A percentile compares a stretch with the other conserved stretches of the same genome.
Evolutionary conservation across 2,329 filamentous ascomycete genomes (phyloP).

Genomic region (Fusarium musae): DNA sequence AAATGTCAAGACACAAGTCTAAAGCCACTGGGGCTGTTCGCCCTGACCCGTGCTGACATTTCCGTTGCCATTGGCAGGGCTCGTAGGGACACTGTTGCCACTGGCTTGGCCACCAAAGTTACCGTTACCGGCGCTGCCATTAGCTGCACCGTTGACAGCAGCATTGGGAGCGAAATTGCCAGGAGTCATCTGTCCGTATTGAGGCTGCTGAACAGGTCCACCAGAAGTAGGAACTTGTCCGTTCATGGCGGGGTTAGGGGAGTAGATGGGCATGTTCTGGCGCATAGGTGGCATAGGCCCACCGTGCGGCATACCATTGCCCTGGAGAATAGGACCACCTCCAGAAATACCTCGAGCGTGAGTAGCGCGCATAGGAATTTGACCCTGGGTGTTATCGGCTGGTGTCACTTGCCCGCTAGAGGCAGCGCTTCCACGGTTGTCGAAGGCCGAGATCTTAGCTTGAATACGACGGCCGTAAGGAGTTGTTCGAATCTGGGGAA

Average conservation of each 20-base stretch:
- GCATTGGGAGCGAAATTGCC: constrained; percentile 35
- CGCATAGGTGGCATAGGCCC: constrained; percentile 43
- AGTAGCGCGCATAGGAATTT: constrained; percentile 60
- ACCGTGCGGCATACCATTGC: constrained; percentile 41
- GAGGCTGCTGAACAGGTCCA: constrained; percentile 45
- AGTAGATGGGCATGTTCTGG: constrained; percentile 52
- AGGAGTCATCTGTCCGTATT: constrained; percentile 45
- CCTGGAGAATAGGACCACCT: constrained; percentile 51
- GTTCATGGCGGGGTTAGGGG: constrained; percentile 47
- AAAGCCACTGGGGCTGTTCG: constrained; percentile 54
- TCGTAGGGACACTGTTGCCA: constrained; percentile 20
- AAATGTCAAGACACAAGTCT: constrained; percentile 43
- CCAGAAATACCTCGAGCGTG: constrained; percentile 58
- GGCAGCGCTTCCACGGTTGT: constrained; percentile 58
- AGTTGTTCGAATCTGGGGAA: constrained; percentile 87
- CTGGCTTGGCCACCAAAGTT: constrained; percentile 25
- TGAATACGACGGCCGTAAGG: constrained; percentile 95
- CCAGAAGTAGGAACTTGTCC: constrained; percentile 44
- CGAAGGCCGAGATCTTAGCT: constrained; percentile 80
- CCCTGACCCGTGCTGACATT: constrained; percentile 40
- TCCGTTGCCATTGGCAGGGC: constrained; percentile 22
- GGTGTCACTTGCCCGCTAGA: constrained; percentile 63
- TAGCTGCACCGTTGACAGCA: constrained; percentile 4
- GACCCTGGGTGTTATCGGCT: constrained; percentile 63
- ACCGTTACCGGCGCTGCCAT: constrained; percentile 5